phyloP scores from a whole-genome alignment of 139 green algal species.

The Chlorella sp. region DNA sequence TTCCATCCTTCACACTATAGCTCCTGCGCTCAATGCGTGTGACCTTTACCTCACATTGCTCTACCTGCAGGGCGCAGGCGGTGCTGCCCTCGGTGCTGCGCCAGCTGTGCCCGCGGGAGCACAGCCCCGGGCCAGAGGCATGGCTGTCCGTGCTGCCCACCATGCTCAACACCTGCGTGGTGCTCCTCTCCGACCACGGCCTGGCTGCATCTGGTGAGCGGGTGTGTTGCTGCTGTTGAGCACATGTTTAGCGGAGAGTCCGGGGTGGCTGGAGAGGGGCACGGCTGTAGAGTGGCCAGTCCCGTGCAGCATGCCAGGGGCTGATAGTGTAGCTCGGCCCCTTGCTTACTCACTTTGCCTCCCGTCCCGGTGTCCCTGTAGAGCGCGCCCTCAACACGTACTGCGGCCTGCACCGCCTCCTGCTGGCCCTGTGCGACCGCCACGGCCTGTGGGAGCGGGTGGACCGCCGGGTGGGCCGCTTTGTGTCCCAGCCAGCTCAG shows the following conservation, averaged over 20 bases:
- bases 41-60: background rate
- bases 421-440: slow-evolving; percentile 43
- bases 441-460: slow-evolving; percentile 32
- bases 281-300: no score
- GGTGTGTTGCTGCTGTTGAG: no score
- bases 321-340: background rate
- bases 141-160: slow-evolving; percentile 48
- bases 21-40: no score
- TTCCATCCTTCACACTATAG: background rate
- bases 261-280: no score
- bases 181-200: slow-evolving; percentile 44
- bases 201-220: slow-evolving; percentile 10
- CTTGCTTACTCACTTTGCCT: background rate
- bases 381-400: slow-evolving; percentile 29
- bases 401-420: slow-evolving; percentile 40
- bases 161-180: slow-evolving; percentile 43
- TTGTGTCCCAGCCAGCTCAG: slow-evolving; percentile 4
- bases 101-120: slow-evolving; percentile 19
- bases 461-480: slow-evolving; percentile 20
- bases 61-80: slow-evolving; percentile 6
- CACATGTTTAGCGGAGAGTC: no score
- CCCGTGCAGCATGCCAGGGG: background rate
- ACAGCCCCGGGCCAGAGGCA: background rate
- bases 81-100: slow-evolving; percentile 28
- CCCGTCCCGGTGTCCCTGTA: background rate